Evolutionary conservation across 768 basidiomycete species (phyloP), one percentile per base, ranked within the genome.

Genomic region (Boletus vinaceobasis): DNA sequence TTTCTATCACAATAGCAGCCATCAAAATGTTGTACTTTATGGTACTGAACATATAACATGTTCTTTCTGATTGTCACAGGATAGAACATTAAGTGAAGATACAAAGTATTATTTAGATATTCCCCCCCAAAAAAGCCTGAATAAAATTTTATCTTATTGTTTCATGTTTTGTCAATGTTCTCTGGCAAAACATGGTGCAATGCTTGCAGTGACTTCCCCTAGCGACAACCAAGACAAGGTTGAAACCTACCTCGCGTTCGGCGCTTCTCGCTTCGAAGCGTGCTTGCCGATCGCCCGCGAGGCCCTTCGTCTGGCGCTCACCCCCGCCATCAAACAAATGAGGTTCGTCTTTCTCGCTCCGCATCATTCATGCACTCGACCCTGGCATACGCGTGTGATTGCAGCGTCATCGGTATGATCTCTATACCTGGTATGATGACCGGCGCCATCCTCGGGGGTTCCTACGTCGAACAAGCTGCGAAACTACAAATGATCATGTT

Each of bases 401-500:
- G 10, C 53, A 90, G 87, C 63, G 85, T 90, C 43, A 75, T 87
- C 8, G 87, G 88, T 7, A 85, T 88, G 53, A 87, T 89, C 51
- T 73, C 87, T n/a, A 90, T 88, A 52, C 87, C 88, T 1, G 90
- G 91, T 1, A 93, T 91, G 90, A 92, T 94, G 89, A 91, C 89
- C 0, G 93, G 93, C 60, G 90, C 93, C 5, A 87, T 95, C 56
- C 83, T 94, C 13, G 93, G 90, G 13, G 93, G 92, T 0, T 82
- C 88, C 11, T 85, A 86, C 31, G 88, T 94, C 39, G 79, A 90
- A 19, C 90, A 92, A 70, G 93, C 93, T 0, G 90, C 90, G 2
- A 83, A 85, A 48, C 73, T 94, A 15, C 93, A 94, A 62, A 93
- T 93, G 87, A 85, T 95, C 73, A 90, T 93, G 85, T 94, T 95